Evolutionary conservation across 495 filamentous ascomycete genomes (phyloP).

Genomic region (Trichoderma virens): DNA sequence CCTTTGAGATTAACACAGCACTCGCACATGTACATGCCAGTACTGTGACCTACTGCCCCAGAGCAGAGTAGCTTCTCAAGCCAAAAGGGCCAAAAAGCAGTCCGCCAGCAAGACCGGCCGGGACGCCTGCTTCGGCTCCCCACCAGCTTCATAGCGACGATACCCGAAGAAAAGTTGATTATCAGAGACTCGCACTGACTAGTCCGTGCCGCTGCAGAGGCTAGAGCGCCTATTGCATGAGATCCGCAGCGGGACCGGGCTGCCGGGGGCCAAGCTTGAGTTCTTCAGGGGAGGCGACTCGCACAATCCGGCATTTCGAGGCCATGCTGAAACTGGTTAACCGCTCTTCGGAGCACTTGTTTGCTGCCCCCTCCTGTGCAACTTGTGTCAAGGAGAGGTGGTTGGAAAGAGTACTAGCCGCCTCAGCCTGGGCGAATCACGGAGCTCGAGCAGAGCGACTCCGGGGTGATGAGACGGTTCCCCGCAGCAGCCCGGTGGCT

Average conservation of each 20-base stretch:
- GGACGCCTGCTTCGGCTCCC: neutral
- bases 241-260: slow-evolving; percentile 5
- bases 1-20: no score
- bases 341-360: neutral
- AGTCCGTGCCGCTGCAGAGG: neutral
- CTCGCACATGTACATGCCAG: no score
- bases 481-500: neutral
- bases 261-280: neutral
- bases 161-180: neutral
- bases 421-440: neutral
- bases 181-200: no score
- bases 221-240: neutral
- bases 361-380: neutral
- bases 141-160: neutral
- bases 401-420: neutral
- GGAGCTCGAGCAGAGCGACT: neutral
- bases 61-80: no score
- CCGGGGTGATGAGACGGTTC: neutral
- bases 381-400: neutral
- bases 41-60: no score
- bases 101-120: neutral
- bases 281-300: slow-evolving; percentile 1
- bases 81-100: no score
- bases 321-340: neutral
- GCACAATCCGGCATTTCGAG: neutral